Evolutionary conservation across 495 filamentous ascomycete genomes (phyloP), one percentile per base, ranked within the genome.

Genomic region (Penicillium herquei): DNA sequence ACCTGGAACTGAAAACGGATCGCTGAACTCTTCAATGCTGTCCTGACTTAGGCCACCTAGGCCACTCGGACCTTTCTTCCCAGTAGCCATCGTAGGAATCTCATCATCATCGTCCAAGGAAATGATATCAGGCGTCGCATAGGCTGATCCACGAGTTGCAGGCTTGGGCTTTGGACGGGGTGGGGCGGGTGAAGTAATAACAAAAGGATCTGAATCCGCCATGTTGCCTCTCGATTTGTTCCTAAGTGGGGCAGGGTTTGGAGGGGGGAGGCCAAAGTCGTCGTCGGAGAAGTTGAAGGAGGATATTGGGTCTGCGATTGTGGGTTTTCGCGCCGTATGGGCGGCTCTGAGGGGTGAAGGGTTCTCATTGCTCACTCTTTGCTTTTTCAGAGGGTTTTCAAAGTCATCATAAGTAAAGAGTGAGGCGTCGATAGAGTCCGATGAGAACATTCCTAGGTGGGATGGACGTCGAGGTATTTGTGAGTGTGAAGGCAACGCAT

Each of bases 181-280:
- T 37, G 68, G 70, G 1, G 68, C 67, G 13, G 80, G 80, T 13
- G 81, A 84, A 0, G 79, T 82, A 61, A 81, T 79, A 6, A 79
- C 53, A 54, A 83, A 79, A 1, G 81, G 78, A 64, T 85, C 82
- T 0, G 72, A 77, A 13, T 77, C 73, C 30, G 73, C 64, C n/a
- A 60, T 53, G 37, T 54, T 50, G 49, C 46, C 51, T 54, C 3
- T 39, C 26, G 2, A 55, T 46, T 13, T 55, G 39, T 64, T 62
- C 18, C 54, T 58, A 0, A 47, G 39, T 11, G 54, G 41, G 1
- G 59, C 48, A 21, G 60, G 51, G 14, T 64, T 61, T 7, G 58
- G 61, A 14, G 66, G 65, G 7, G 62, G 56, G 0, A 67, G 44
- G 42, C 33, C 33, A 44, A 69, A 58, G 37, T 73, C 68, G 41